A percentile compares a stretch with the other conserved stretches of the same genome.
These are phyloP conservation scores for Craterostigma plantagineum DNA, from an alignment of 257 asterid genomes.

Conservation along the genomic window DNA sequence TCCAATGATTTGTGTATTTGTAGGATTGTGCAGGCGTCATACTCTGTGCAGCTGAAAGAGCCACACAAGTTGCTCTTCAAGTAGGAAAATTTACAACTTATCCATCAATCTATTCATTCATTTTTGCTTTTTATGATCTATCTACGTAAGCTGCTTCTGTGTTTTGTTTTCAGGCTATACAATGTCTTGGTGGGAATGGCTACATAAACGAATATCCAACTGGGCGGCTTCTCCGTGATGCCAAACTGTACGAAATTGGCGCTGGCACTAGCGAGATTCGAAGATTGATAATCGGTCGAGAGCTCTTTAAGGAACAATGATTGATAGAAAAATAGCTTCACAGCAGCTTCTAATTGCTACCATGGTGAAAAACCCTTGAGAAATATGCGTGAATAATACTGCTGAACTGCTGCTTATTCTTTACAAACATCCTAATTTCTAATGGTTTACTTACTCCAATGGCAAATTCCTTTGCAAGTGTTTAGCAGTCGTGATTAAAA, in stretches of 20 bases:
- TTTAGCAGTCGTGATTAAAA: no score
- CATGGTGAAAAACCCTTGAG: no score
- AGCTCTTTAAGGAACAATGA: constrained; percentile 55
- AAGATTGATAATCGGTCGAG: constrained; percentile 76
- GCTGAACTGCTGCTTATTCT: no score
- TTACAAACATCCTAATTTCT: no score
- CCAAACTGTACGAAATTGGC: constrained; percentile 87
- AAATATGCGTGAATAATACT: no score
- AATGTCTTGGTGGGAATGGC: constrained; percentile 92
- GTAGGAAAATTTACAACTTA: constrained; percentile 15
- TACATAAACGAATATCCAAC: constrained; percentile 87
- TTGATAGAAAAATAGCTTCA: no score
- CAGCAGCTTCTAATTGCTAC: no score
- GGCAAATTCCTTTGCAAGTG: no score
- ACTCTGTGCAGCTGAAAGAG: constrained; percentile 86
- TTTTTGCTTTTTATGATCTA: not conserved
- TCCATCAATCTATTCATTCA: no score
- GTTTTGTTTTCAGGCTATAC: constrained; percentile 63
- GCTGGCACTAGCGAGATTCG: constrained; percentile 97
- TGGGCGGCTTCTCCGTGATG: constrained; percentile 91
- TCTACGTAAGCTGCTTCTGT: constrained; percentile 2
- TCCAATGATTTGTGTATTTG: not conserved
- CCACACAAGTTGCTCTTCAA: constrained; percentile 99
- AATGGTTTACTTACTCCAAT: no score
- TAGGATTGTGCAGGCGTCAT: constrained; percentile 98